Percentiles rank a stretch among this genome's conserved stretches.
These are phyloP conservation scores for Ascosphaera apis DNA, from an alignment of 2,329 filamentous ascomycete genomes.

Conservation along the genomic window DNA sequence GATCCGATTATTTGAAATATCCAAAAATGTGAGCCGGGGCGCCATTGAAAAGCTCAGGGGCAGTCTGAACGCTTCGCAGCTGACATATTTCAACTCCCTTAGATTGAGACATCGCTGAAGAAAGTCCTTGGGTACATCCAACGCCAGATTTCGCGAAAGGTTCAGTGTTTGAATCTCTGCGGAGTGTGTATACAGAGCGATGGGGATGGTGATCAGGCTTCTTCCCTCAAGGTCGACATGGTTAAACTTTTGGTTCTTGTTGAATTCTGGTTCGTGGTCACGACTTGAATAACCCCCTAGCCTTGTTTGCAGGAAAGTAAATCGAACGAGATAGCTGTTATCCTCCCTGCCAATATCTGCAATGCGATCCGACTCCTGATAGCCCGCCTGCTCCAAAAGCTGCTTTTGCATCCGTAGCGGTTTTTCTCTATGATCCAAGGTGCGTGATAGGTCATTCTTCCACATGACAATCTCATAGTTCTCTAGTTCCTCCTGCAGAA, in stretches of 20 bases:
- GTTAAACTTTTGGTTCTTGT: constrained; percentile 71
- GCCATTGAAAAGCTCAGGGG: constrained; percentile 69
- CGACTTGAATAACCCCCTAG: constrained; percentile 55
- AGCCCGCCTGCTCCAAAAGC: constrained; percentile 76
- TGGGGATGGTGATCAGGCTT: constrained; percentile 85
- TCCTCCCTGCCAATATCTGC: constrained; percentile 92
- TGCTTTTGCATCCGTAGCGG: constrained; percentile 82
- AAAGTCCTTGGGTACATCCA: constrained; percentile 89
- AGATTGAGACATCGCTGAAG: constrained; percentile 81
- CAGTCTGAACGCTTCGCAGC: constrained; percentile 73
- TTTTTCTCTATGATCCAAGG: constrained; percentile 54
- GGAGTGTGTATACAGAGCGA: constrained; percentile 76
- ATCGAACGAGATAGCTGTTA: constrained; percentile 89
- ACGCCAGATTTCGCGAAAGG: constrained; percentile 70
- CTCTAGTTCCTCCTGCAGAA: constrained; percentile 67
- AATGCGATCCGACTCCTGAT: constrained; percentile 62
- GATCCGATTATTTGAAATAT: constrained; percentile 83
- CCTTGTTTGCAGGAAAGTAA: constrained; percentile 78
- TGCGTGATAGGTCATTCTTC: constrained; percentile 71
- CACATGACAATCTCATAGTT: constrained; percentile 92
- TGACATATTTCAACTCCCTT: constrained; percentile 85
- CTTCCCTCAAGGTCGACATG: constrained; percentile 79
- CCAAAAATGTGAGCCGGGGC: constrained; percentile 60
- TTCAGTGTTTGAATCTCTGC: constrained; percentile 88
- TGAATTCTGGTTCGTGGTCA: constrained; percentile 55